These are phyloP conservation scores for Phytopythium montanum DNA, from an alignment of 352 stramenopile genomes.

Conservation along the genomic window DNA sequence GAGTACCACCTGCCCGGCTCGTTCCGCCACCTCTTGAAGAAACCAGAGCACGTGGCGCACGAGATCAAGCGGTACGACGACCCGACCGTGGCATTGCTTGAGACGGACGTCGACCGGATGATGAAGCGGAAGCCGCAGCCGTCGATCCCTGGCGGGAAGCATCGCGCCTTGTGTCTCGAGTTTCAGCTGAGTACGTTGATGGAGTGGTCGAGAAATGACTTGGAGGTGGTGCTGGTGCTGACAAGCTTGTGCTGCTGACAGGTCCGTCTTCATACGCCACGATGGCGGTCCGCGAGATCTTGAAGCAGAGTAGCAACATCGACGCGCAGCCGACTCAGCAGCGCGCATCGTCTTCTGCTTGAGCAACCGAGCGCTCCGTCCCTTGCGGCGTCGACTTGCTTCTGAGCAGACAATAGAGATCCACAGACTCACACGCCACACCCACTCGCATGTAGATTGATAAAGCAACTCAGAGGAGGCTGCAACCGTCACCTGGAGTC, in stretches of 20 bases:
- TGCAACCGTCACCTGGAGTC: background rate
- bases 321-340: slow-evolving; percentile 44
- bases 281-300: slow-evolving; percentile 94
- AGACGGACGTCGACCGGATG: slow-evolving; percentile 91
- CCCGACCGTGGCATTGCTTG: slow-evolving; percentile 87
- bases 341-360: background rate
- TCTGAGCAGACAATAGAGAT: background rate
- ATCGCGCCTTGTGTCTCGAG: slow-evolving; percentile 69
- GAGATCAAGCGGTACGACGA: slow-evolving; percentile 93
- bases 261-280: slow-evolving; percentile 93
- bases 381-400: background rate
- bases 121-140: slow-evolving; percentile 22
- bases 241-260: slow-evolving; percentile 4
- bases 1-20: slow-evolving; percentile 92
- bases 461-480: background rate
- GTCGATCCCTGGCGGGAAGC: slow-evolving; percentile 64
- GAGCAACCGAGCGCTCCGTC: background rate
- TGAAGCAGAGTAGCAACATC: slow-evolving; percentile 90
- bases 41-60: slow-evolving; percentile 86
- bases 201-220: background rate
- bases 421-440: background rate
- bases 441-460: background rate
- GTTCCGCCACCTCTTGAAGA: slow-evolving; percentile 92
- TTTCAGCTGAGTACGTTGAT: slow-evolving; percentile 63
- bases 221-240: background rate